These are phyloP conservation scores for Botrytis galanthina DNA, from an alignment of 2,329 filamentous ascomycete species.

Conservation along the genomic window DNA sequence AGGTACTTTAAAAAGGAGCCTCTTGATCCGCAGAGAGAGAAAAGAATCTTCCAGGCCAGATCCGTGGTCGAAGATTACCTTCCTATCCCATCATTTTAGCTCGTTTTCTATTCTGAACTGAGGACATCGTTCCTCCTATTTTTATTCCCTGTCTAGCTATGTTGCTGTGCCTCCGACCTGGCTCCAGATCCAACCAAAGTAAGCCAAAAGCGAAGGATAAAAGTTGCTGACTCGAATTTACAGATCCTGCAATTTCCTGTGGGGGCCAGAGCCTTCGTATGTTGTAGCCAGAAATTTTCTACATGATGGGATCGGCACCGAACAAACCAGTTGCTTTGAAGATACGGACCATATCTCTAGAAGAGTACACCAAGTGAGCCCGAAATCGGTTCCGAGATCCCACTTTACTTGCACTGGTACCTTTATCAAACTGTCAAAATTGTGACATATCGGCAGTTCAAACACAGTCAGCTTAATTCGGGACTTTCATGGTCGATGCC, in stretches of 20 bases:
- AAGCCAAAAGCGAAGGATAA: not conserved
- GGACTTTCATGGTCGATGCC: conserved; percentile 3
- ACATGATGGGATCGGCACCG: not conserved
- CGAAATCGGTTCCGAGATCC: not conserved
- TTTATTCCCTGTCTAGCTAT: not conserved
- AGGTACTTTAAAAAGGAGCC: not conserved
- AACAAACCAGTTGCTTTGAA: not conserved
- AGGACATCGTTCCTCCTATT: too few species aligned
- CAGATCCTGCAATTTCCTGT: not conserved
- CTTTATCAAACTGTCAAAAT: not conserved
- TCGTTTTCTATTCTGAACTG: not conserved
- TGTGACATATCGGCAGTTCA: not conserved
- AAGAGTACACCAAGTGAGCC: not conserved
- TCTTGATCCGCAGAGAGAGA: not conserved
- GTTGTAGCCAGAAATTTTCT: not conserved
- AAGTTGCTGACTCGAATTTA: not conserved
- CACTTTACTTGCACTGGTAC: not conserved
- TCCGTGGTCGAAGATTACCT: too few species aligned
- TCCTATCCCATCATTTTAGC: not conserved
- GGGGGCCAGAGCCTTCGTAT: not conserved
- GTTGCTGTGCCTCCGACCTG: not conserved
- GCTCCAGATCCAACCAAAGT: not conserved
- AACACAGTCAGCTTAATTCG: conserved; percentile 9
- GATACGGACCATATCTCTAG: not conserved
- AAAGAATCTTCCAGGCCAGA: not conserved